Evolutionary conservation across 1,284 basidiomycete genomes (phyloP), one percentile per base, ranked within the genome.

Genomic region (Neolentinus lepideus): DNA sequence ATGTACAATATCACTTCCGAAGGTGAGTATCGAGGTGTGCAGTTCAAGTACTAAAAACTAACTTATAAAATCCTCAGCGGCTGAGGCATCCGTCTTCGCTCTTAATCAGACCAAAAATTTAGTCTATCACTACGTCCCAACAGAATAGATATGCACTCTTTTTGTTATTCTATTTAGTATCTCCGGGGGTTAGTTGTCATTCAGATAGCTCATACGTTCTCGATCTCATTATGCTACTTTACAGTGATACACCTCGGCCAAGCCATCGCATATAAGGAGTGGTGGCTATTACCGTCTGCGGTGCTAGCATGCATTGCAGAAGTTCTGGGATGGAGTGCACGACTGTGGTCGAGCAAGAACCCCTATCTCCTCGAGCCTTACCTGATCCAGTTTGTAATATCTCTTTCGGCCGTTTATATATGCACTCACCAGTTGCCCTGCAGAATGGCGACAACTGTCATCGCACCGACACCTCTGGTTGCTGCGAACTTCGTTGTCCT

Each of bases 401-500:
- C 9, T 21, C 3, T 53, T 19, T 10, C 19, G 8, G 19, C 19
- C 25, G 29, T 52, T n/a, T 11, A 14, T 19, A 31, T 29, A 6
- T 11, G 19, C 10, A 21, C 9, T 31, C n/a, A 35, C 11, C 27
- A 3, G 27, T 8, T 6, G n/a, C 24, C 47, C 46, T 12, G 36
- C 26, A 78, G 76, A 57, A 75, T 77, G 10, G 62, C 67, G 0
- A 64, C 66, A 0, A 75, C 75, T 0, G 72, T 76, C 51, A 65
- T 80, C 43, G 71, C 72, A 3, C 79, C 79, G 8, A 79, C 77
- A 0, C 76, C 77, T 3, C 64, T 80, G 10, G 67, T 78, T 2
- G 78, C 77, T 2, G 76, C 75, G 3, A 75, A 74, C 61, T 80
- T 80, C 60, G 65, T 80, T 50, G 71, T 79, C n/a, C 67, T 81